Evolutionary conservation across 805 yeast species (phyloP).

Genomic region (Candida ponderosae): DNA sequence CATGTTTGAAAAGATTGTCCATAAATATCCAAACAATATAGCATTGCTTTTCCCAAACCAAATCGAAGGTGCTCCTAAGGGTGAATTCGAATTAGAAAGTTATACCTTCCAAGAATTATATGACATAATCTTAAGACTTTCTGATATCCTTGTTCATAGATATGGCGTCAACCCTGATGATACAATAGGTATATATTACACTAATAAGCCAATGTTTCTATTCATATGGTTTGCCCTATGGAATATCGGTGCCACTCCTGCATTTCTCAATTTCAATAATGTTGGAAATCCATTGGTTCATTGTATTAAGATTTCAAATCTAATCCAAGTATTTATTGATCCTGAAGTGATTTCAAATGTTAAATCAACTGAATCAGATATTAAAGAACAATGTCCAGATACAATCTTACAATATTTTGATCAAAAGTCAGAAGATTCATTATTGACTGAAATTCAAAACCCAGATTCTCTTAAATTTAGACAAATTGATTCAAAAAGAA

Average conservation of each 20-base stretch:
- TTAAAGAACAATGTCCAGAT: constrained; percentile 27
- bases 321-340: constrained; percentile 64
- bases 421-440: constrained; percentile 33
- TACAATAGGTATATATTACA: constrained; percentile 65
- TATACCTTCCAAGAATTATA: constrained; percentile 67
- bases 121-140: constrained; percentile 55
- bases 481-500: constrained; percentile 49
- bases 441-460: constrained; percentile 32
- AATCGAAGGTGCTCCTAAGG: constrained; percentile 21
- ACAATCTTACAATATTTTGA: constrained; percentile 41
- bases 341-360: constrained; percentile 54
- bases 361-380: constrained; percentile 36
- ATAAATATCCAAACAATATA: constrained; percentile 35
- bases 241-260: constrained; percentile 88
- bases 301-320: constrained; percentile 63
- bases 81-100: constrained; percentile 52
- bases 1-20: constrained; percentile 49
- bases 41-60: constrained; percentile 56
- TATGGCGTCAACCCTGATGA: constrained; percentile 61
- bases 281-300: constrained; percentile 70
- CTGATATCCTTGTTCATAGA: constrained; percentile 54
- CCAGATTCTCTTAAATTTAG: constrained; percentile 40
- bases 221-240: constrained; percentile 80
- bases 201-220: constrained; percentile 77
- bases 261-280: constrained; percentile 77